Conservation (phyloP, 2,329 filamentous ascomycete species). For the Trematosphaeria pertusa region DNA sequence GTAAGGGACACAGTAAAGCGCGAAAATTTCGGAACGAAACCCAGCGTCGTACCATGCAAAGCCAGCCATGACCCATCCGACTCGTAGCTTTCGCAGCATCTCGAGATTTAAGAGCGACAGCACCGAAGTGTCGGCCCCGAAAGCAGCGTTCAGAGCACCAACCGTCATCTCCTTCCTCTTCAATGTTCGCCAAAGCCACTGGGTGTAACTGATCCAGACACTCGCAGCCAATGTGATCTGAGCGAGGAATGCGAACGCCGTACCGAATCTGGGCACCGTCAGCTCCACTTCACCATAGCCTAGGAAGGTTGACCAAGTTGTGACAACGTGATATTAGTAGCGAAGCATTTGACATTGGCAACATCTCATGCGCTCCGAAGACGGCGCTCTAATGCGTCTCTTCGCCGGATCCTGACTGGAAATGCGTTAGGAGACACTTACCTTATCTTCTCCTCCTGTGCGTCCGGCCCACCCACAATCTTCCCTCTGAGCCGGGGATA, state of each 20-base stretch:
- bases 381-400: too few relatives aligned
- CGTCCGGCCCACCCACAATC: constrained; percentile 16
- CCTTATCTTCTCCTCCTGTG: constrained; percentile 21
- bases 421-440: not conserved
- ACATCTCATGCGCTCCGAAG: too few relatives aligned
- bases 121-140: constrained; percentile 18
- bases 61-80: constrained; percentile 16
- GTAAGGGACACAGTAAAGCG: too few relatives aligned
- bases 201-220: constrained; percentile 20
- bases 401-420: too few relatives aligned
- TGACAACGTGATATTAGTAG: too few relatives aligned
- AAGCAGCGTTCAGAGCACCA: constrained; percentile 14
- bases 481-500: constrained; percentile 13
- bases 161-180: constrained; percentile 20
- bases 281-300: too few relatives aligned
- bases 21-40: too few relatives aligned
- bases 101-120: constrained; percentile 17
- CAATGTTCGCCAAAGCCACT: constrained; percentile 25
- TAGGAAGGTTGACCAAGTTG: too few relatives aligned
- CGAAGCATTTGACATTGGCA: too few relatives aligned
- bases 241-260: constrained; percentile 20
- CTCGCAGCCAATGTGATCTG: constrained; percentile 18
- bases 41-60: constrained; percentile 19
- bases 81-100: constrained; percentile 17
- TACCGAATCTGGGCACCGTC: constrained; percentile 16